Evolutionary conservation across 1,284 basidiomycete genomes (phyloP).

Genomic region (Apiotrichum akiyoshidainum): DNA sequence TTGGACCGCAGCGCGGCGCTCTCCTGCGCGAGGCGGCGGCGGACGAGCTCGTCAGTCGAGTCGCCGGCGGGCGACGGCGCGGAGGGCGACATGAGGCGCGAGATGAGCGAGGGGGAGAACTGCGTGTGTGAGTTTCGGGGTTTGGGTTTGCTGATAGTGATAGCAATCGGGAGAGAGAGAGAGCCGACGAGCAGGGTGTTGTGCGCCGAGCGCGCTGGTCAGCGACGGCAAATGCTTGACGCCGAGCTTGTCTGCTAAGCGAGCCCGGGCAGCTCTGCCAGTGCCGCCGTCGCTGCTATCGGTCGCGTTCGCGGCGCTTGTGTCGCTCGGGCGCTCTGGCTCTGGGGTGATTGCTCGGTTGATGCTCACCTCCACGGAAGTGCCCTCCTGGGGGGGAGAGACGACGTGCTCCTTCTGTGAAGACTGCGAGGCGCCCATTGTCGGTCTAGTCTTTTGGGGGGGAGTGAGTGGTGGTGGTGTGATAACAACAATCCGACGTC

Average conservation of each 20-base stretch:
- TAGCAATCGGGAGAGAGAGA: not conserved
- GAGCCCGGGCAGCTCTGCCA: no score
- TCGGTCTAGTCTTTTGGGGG: constrained; percentile 1
- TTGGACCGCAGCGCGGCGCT: constrained; percentile 43
- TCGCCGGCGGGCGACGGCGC: constrained; percentile 14
- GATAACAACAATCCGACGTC: not conserved
- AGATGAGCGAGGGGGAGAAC: constrained; percentile 48
- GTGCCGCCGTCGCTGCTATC: no score
- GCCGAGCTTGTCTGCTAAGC: no score
- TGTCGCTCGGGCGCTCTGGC: no score
- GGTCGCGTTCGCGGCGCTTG: no score
- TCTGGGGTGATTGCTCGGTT: no score
- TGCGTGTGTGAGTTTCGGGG: constrained; percentile 16
- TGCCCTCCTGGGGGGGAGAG: constrained; percentile 36
- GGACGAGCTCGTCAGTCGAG: constrained; percentile 43
- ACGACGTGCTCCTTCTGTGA: constrained; percentile 46
- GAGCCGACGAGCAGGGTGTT: not conserved
- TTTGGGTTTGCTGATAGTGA: not conserved
- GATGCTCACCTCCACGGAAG: constrained; percentile 43
- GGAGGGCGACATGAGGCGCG: constrained; percentile 34
- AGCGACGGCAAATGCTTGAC: no score
- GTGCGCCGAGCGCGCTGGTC: no score
- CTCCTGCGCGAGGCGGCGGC: constrained; percentile 45
- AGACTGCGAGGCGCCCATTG: constrained; percentile 44
- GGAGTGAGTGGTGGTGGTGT: not conserved